Base-by-base conservation (phyloP, 371 early-diverging fungal species). In the Syncephalastrum sp. region DNA sequence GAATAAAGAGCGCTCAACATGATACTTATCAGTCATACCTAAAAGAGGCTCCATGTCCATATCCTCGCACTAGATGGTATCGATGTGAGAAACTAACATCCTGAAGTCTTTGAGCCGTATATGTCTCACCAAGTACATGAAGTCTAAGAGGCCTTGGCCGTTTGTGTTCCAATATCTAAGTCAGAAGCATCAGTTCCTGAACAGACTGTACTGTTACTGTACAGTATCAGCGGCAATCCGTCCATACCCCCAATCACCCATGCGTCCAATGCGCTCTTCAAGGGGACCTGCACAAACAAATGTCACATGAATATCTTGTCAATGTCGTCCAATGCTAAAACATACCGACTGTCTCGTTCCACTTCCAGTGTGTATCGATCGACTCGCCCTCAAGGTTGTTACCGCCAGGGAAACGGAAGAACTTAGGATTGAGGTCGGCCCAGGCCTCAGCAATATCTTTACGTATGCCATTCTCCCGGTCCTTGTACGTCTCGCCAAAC, bases 401-500 rank as follows among this genome's bases (percentile, higher is more conserved):
- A 25, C 68, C 68, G 38, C 68, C 68, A 25, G 68, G 68, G 56
- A 67, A 67, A 0, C 68, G 59, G 49, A 67, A 67, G 43, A 67
- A 64, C 4, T 50, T 50, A 13, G 68, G 68, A 15, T 63, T 56
- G 23, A 60, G 42, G 10, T 43, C 60, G 5, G 60, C 53, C 13
- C 42, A 19, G 3, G 54, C 54, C 27, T 53, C 48, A 12, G 44
- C 47, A 2, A 42, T 53, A 23, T 41, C 42, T 14, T 29, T 27
- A 17, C 17, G 38, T 21, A 23, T 5, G 54, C 17, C 68, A 45
- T 67, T 67, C 42, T 54, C 50, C 4, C 68, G 53, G 21, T 46
- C 44, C 38, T 64, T 64, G 47, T 56, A 67, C 4, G 68, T 67
- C 33, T 65, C 56, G 38, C 64, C 64, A 60, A 67, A 67, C 47